Percentiles rank a stretch among this genome's conserved stretches.
Conservation (phyloP, 352 stramenopile genomes). For the Phytophthora quininea region DNA sequence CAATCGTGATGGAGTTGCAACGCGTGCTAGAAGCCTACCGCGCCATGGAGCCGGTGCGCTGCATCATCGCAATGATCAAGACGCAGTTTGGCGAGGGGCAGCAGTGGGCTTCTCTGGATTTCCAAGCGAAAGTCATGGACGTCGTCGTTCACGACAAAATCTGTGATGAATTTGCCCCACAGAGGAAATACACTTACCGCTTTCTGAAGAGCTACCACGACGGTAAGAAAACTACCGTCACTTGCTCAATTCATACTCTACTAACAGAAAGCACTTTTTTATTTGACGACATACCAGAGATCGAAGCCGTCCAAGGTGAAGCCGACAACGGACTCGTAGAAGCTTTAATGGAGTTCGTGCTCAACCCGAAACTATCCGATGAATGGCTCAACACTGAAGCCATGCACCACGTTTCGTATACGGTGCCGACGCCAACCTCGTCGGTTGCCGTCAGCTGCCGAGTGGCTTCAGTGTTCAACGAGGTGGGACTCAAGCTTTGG, state of each 20-base stretch:
- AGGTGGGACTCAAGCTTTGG: constrained; percentile 86
- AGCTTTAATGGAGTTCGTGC: constrained; percentile 65
- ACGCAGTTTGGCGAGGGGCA: constrained; percentile 24
- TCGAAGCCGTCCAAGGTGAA: constrained; percentile 50
- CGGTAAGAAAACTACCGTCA: constrained; percentile 35
- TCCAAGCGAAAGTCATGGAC: constrained; percentile 63
- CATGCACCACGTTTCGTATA: constrained; percentile 81
- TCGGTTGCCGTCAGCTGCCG: constrained; percentile 65
- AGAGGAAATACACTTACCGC: constrained; percentile 66
- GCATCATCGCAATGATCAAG: constrained; percentile 48
- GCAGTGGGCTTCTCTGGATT: constrained; percentile 56
- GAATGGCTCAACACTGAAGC: constrained; percentile 48
- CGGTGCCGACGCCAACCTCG: constrained; percentile 26
- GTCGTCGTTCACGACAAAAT: constrained; percentile 60
- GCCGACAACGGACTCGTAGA: constrained; percentile 58
- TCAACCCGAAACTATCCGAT: constrained; percentile 37
- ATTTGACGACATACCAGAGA: constrained; percentile 34
- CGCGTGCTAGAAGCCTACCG: constrained; percentile 65
- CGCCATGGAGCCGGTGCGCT: constrained; percentile 60
- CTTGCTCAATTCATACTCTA: constrained; percentile 81
- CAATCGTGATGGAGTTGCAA: constrained; percentile 34
- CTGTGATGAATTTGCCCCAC: constrained; percentile 67
- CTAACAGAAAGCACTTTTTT: constrained; percentile 34
- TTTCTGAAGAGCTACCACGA: constrained; percentile 74
- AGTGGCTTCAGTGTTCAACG: constrained; percentile 81